Conservation (phyloP, 768 basidiomycete genomes). For the Rhodosporidiobolus sp. region DNA sequence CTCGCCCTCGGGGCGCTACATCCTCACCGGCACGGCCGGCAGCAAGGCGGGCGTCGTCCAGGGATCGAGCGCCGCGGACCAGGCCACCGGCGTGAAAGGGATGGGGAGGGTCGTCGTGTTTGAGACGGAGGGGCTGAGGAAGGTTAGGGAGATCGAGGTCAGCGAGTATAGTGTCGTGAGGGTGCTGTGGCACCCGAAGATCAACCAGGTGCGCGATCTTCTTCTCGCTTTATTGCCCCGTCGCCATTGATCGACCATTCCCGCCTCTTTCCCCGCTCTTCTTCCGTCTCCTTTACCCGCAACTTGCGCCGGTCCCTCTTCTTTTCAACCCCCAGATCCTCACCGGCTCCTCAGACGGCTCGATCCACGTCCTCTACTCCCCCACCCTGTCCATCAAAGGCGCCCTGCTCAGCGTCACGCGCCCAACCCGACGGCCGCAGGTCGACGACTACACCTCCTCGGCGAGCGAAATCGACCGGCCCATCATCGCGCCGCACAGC, state of each 20-base stretch:
- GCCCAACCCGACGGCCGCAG: conserved; percentile 62
- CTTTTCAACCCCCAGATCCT: conserved; percentile 61
- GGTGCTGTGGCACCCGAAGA: conserved; percentile 91
- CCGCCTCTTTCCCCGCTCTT: neutral
- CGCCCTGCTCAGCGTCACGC: conserved; percentile 80
- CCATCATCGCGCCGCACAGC: conserved; percentile 88
- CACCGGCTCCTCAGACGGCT: conserved; percentile 79
- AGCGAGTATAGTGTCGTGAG: conserved; percentile 61
- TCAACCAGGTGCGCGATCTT: conserved; percentile 91
- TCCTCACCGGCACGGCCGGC: conserved; percentile 67
- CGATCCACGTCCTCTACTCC: conserved; percentile 87
- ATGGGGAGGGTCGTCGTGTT: conserved; percentile 38
- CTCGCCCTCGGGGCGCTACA: conserved; percentile 85
- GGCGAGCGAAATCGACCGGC: conserved; percentile 59
- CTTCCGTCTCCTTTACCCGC: too few species aligned
- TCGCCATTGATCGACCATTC: too few species aligned
- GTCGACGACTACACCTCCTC: conserved; percentile 19
- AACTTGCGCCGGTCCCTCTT: neutral
- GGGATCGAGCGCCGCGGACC: conserved; percentile 62
- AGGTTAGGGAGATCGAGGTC: conserved; percentile 21
- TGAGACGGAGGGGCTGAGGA: conserved; percentile 49
- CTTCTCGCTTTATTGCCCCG: too few species aligned
- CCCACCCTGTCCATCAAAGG: conserved; percentile 85
- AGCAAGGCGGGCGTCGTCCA: conserved; percentile 54
- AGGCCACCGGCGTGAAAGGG: conserved; percentile 29